Conservation (phyloP, 441 rosid species). For the Jatropha multifida region DNA sequence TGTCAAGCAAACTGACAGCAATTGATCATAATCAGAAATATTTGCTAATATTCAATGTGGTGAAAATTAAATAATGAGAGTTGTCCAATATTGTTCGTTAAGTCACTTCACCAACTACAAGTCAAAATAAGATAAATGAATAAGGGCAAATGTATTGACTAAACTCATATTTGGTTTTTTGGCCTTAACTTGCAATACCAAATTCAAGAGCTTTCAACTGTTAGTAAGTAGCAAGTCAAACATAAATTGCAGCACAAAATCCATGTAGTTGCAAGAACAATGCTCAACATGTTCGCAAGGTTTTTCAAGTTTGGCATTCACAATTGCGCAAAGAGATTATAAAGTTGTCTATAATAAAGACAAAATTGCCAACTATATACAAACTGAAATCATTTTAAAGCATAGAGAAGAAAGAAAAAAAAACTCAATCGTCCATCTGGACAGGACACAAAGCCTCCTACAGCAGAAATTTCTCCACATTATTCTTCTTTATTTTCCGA, state of each 20-base stretch:
- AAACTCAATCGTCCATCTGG: no score
- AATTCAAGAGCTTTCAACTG: background rate
- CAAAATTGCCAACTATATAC: background rate
- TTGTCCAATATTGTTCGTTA: background rate
- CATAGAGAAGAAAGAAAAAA: no score
- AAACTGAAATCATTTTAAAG: no score
- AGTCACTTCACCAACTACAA: background rate
- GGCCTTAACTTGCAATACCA: background rate
- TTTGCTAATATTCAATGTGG: slow-evolving; percentile 1
- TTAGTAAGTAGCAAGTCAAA: background rate
- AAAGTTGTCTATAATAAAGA: background rate
- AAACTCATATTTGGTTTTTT: background rate
- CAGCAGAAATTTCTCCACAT: no score
- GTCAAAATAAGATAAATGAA: background rate
- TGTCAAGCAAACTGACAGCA: background rate
- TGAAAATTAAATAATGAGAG: background rate
- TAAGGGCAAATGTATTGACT: background rate
- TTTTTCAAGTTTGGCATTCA: background rate
- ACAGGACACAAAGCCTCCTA: background rate
- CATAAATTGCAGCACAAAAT: background rate
- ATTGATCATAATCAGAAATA: background rate
- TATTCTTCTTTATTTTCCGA: no score
- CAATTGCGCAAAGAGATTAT: background rate
- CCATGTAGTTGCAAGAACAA: background rate
- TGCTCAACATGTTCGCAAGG: background rate